phyloP scores from a whole-genome alignment of 2,329 filamentous ascomycete species.

The Trichoderma sp. region DNA sequence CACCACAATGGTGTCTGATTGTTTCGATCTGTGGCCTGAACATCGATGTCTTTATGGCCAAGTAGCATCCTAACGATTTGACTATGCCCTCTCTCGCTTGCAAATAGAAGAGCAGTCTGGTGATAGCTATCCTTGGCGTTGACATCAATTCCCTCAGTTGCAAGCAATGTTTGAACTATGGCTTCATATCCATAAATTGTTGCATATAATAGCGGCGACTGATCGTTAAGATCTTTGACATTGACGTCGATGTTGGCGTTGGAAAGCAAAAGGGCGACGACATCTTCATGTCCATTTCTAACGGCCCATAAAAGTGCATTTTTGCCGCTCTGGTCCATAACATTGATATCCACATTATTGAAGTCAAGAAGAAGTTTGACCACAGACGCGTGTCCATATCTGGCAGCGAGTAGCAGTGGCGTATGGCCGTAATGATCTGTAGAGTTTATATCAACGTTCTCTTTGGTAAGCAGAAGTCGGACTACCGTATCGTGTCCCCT shows the following conservation, averaged over 20 bases:
- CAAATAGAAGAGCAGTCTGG: neutral
- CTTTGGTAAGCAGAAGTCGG: neutral
- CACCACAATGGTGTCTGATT: neutral
- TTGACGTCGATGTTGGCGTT: accelerated
- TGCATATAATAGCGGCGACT: neutral
- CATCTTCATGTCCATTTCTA: neutral
- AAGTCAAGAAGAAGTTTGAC: neutral
- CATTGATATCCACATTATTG: neutral
- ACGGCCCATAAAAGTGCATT: neutral
- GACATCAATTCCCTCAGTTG: neutral
- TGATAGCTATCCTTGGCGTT: neutral
- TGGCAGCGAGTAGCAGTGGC: neutral
- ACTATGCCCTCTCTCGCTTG: neutral
- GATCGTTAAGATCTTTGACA: neutral
- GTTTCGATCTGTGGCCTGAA: neutral
- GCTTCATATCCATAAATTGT: neutral
- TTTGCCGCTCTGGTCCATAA: neutral
- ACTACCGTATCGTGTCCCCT: neutral
- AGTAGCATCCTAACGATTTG: neutral
- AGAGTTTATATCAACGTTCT: neutral
- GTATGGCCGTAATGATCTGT: neutral
- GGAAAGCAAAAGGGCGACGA: neutral
- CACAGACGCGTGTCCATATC: neutral
- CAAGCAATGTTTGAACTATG: neutral
- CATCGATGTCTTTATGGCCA: neutral